Evolutionary conservation across 306 rosid genomes (phyloP), one percentile per base, ranked within the genome.

Genomic region (Glycyrrhiza uralensis): DNA sequence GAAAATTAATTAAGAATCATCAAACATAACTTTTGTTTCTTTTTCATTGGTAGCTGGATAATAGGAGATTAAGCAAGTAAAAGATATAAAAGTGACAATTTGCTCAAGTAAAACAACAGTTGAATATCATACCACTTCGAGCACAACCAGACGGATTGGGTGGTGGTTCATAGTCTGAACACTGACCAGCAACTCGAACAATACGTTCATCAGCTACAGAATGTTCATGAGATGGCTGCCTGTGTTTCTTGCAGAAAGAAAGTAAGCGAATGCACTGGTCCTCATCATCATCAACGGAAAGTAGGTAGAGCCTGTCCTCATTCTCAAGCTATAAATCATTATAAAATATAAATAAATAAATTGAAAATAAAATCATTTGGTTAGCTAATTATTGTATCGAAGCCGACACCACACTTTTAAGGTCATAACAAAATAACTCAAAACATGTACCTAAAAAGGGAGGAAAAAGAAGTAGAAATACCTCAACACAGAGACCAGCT

Each of bases 401-500:
- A 78, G 44, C 54, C 50, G 69, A 74, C 69, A 55, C 32, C 54
- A 36, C 23, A 36, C 49, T 51, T 12, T 18, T 14, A 44, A 59
- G 44, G 66, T 58, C 62, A 74, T 56, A 69, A 77, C 58, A 28
- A 78, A 60, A 50, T 29, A 75, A 62, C 36, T 50, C 17, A 44
- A 39, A 36, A 59, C 35, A 61, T 2, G 58, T 7, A 72, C 33
- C 24, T n/a, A 12, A 70, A 22, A 20, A n/a, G 28, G 44, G 61
- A 64, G 65, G 46, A 46, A 2, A 65, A 64, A 68, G 46, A 46
- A 2, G 36, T 71, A 56, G 73, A 69, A 46, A 77, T 86, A 91
- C 99, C 97, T 94, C 99, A 76, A 91, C 99, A 70, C 99, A 94
- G 33, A 94, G 97, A 76, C 97, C 99, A 71, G 99, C 99, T 59